Conservation (phyloP, 805 yeast genomes). For the Ogataea wickerhamii region DNA sequence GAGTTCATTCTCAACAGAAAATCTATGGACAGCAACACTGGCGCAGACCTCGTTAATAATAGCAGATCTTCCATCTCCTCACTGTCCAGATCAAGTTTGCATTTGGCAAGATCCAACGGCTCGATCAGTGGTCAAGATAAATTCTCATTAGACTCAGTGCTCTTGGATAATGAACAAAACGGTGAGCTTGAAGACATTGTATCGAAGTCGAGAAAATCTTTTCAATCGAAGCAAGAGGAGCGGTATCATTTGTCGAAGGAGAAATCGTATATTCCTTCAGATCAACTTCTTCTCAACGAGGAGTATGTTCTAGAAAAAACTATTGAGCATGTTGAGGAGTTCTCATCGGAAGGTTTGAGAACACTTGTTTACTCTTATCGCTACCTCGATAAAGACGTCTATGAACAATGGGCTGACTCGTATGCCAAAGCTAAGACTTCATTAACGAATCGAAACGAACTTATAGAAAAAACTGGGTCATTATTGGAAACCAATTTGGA, state of each 20-base stretch:
- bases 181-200: constrained; percentile 54
- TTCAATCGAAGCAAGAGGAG: constrained; percentile 56
- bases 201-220: constrained; percentile 49
- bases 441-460: constrained; percentile 57
- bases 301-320: constrained; percentile 79
- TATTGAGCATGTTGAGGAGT: constrained; percentile 86
- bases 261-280: constrained; percentile 47
- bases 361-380: constrained; percentile 81
- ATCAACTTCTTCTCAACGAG: constrained; percentile 61
- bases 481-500: constrained; percentile 64
- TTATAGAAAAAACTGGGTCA: constrained; percentile 71
- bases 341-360: constrained; percentile 91
- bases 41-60: constrained; percentile 24
- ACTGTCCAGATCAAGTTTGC: constrained; percentile 23
- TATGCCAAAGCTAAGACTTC: constrained; percentile 79
- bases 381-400: constrained; percentile 60
- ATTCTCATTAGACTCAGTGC: constrained; percentile 17
- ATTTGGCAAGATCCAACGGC: constrained; percentile 26
- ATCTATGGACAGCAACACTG: constrained; percentile 36
- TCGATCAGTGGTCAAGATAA: constrained; percentile 5
- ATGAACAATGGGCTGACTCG: constrained; percentile 60
- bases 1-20: constrained; percentile 58
- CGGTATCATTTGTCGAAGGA: constrained; percentile 37
- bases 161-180: constrained; percentile 41
- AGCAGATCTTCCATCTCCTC: constrained; percentile 28